Percentiles rank a stretch among this genome's conserved stretches.
Evolutionary conservation across 208 protist species (phyloP).

Genomic region (Leishmania braziliensis): DNA sequence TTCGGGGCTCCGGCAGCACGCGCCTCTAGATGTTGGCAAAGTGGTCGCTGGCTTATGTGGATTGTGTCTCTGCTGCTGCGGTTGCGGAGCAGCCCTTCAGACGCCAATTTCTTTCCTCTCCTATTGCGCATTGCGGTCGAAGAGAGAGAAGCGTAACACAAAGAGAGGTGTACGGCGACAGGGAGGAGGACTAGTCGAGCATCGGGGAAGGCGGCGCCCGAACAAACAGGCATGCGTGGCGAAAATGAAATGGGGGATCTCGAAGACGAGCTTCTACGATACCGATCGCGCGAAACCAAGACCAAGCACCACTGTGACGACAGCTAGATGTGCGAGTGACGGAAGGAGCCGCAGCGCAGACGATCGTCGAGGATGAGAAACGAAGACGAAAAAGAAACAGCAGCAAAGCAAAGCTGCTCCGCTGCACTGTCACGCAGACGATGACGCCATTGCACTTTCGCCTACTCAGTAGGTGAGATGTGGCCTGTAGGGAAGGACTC

Average conservation of each 20-base stretch:
- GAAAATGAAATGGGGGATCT: background rate
- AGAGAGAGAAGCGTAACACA: too few relatives aligned
- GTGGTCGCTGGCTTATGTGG: too few relatives aligned
- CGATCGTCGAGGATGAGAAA: background rate
- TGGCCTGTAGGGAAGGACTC: too few relatives aligned
- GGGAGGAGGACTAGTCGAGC: background rate
- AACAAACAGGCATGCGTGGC: background rate
- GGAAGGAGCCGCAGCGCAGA: background rate
- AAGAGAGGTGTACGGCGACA: background rate
- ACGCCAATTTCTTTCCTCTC: background rate
- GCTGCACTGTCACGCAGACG: background rate
- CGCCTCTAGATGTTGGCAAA: background rate
- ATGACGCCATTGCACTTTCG: background rate
- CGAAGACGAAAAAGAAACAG: background rate
- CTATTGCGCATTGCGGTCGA: background rate
- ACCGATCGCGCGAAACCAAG: background rate
- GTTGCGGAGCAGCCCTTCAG: background rate
- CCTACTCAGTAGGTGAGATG: too few relatives aligned
- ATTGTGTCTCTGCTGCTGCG: background rate
- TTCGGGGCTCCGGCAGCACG: background rate
- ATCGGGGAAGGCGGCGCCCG: background rate
- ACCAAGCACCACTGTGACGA: background rate
- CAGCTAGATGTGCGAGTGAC: background rate
- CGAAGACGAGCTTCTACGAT: too few relatives aligned
- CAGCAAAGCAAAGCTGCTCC: background rate